phyloP scores from a whole-genome alignment of 768 basidiomycete species.

The Leccinum uliginosum region DNA sequence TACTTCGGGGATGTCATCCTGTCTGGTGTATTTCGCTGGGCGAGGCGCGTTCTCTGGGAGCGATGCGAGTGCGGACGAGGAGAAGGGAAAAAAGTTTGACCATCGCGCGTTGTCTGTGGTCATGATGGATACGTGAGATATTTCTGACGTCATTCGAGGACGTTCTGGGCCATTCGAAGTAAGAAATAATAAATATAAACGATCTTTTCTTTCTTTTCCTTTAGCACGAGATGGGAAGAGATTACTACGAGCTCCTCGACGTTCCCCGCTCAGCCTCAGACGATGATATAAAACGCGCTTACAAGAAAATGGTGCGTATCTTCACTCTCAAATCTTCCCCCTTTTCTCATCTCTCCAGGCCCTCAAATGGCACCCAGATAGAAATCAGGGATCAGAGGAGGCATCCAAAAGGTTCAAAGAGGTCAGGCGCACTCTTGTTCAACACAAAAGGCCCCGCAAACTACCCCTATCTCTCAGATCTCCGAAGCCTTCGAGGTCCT shows the following conservation, averaged over 20 bases:
- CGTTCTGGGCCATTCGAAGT: conserved; percentile 34
- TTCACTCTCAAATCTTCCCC: not conserved
- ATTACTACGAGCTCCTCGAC: conserved; percentile 87
- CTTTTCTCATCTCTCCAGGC: conserved; percentile 43
- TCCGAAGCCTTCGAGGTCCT: conserved; percentile 97
- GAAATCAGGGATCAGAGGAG: conserved; percentile 81
- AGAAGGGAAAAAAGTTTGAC: conserved; percentile 69
- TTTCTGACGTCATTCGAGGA: conserved; percentile 28
- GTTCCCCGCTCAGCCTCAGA: conserved; percentile 68
- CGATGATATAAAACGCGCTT: conserved; percentile 89
- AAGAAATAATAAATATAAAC: not conserved
- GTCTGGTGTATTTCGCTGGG: conserved; percentile 54
- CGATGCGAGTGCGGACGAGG: conserved; percentile 52
- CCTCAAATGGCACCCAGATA: conserved; percentile 93
- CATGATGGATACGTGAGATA: conserved; percentile 5
- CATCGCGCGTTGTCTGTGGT: conserved; percentile 29
- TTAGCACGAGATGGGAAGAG: conserved; percentile 60
- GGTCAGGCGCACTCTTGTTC: conserved; percentile 37
- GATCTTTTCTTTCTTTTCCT: no score
- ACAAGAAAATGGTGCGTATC: conserved; percentile 80
- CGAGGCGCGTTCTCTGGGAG: conserved; percentile 39
- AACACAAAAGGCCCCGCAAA: no score
- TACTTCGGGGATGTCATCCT: conserved; percentile 65
- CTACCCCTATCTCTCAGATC: conserved; percentile 43
- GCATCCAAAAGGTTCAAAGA: conserved; percentile 91